Percentiles rank a stretch among this genome's conserved stretches.
phyloP scores from a whole-genome alignment of 495 filamentous ascomycete species.

The Neurospora pannonica region DNA sequence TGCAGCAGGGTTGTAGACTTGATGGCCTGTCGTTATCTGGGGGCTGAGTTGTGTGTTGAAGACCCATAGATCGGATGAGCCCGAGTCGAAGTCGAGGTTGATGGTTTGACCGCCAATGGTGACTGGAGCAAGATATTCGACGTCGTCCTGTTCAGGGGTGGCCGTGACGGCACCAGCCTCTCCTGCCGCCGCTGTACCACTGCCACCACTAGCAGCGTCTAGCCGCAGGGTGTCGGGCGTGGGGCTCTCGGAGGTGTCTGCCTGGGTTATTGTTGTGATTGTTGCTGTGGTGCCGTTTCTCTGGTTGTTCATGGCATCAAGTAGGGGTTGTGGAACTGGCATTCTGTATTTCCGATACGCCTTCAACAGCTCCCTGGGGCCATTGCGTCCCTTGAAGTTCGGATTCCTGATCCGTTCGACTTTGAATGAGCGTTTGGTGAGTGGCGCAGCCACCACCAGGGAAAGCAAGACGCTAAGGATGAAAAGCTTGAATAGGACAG shows the following conservation, averaged over 20 bases:
- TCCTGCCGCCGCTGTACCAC: background rate
- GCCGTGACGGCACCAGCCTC: constrained; percentile 46
- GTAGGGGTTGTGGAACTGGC: constrained; percentile 30
- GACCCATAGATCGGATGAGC: constrained; percentile 78
- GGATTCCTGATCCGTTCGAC: constrained; percentile 48
- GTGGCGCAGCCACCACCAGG: constrained; percentile 32
- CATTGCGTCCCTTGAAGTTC: constrained; percentile 40
- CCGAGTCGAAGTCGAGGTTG: constrained; percentile 74
- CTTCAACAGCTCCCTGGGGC: constrained; percentile 48
- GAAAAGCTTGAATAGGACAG: constrained; percentile 30
- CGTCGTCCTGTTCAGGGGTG: constrained; percentile 50
- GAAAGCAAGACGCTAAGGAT: constrained; percentile 13
- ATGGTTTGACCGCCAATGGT: constrained; percentile 64
- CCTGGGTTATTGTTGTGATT: background rate
- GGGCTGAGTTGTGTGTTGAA: constrained; percentile 56
- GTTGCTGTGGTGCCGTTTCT: background rate
- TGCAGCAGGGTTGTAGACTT: constrained; percentile 51
- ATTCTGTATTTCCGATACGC: constrained; percentile 58
- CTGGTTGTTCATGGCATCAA: constrained; percentile 27
- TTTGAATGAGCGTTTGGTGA: constrained; percentile 44
- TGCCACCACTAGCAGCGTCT: background rate
- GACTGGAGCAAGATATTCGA: constrained; percentile 64
- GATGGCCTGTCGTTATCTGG: constrained; percentile 38
- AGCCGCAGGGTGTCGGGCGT: constrained; percentile 19
- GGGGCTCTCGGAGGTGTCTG: background rate